Conservation (phyloP, 257 asterid genomes). For the Fraxinus pennsylvanica region DNA sequence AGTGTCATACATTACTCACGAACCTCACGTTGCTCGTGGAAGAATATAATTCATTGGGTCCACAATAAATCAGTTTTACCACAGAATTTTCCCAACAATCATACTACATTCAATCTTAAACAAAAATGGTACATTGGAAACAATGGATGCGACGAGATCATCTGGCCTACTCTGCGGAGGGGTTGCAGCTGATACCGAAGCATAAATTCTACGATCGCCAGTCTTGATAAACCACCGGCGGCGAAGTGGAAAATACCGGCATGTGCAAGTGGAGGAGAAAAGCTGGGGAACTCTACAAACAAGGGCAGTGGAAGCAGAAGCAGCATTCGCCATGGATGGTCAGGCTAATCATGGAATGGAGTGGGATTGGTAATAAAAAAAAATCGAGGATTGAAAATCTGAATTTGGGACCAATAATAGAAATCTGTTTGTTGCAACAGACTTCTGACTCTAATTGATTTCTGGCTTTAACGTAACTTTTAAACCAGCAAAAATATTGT, state of each 20-base stretch:
- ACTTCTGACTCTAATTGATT: no score
- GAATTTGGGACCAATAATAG: background rate
- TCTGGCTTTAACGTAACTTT: no score
- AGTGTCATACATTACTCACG: background rate
- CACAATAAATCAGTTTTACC: background rate
- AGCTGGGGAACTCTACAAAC: constrained; percentile 30
- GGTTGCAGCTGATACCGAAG: constrained; percentile 51
- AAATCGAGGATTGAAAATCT: background rate
- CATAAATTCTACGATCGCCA: constrained; percentile 29
- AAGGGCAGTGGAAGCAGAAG: constrained; percentile 38
- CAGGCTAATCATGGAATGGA: background rate
- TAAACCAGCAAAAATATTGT: no score
- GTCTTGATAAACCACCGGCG: constrained; percentile 2
- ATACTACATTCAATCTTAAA: background rate
- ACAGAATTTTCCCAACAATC: background rate
- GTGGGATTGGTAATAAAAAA: background rate
- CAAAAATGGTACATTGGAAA: constrained; percentile 55
- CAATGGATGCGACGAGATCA: constrained; percentile 55
- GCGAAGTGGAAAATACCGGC: constrained; percentile 15
- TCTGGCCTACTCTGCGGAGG: constrained; percentile 46
- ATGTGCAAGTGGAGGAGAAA: constrained; percentile 19
- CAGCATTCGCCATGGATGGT: background rate
- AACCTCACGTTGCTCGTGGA: background rate
- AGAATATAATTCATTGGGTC: background rate
- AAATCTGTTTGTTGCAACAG: background rate